These are phyloP conservation scores for Alternaria sp. DNA, from an alignment of 2,329 filamentous ascomycete species.

Conservation along the genomic window DNA sequence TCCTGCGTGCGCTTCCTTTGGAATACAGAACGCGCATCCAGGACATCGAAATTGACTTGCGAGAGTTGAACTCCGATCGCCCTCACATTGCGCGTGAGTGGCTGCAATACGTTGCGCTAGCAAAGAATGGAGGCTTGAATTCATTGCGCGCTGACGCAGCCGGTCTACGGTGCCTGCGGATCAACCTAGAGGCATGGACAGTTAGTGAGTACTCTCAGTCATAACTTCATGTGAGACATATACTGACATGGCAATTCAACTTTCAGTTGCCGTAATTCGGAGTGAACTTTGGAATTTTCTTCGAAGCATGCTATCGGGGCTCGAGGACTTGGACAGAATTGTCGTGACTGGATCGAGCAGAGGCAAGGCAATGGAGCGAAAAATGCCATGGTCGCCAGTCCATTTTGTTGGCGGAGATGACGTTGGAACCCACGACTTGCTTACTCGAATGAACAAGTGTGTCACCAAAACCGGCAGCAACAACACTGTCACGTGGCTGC, in stretches of 20 bases:
- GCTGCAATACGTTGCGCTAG: slow-evolving; percentile 44
- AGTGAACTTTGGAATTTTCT: slow-evolving; percentile 43
- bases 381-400: slow-evolving; percentile 44
- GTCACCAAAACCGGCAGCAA: slow-evolving; percentile 23
- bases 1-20: slow-evolving; percentile 33
- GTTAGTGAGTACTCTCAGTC: slow-evolving; percentile 2
- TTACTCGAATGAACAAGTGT: slow-evolving; percentile 40
- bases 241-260: neutral
- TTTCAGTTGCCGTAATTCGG: slow-evolving; percentile 30
- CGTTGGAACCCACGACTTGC: slow-evolving; percentile 42
- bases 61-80: slow-evolving; percentile 33
- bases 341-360: slow-evolving; percentile 42
- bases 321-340: slow-evolving; percentile 40
- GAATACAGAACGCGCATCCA: slow-evolving; percentile 29
- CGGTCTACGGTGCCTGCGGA: slow-evolving; percentile 39
- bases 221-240: neutral
- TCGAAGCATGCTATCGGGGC: slow-evolving; percentile 31
- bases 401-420: slow-evolving; percentile 48
- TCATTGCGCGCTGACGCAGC: slow-evolving; percentile 37
- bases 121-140: slow-evolving; percentile 17
- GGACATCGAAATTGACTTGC: slow-evolving; percentile 48
- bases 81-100: slow-evolving; percentile 40
- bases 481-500: slow-evolving; percentile 42
- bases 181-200: slow-evolving; percentile 48
- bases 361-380: slow-evolving; percentile 38